phyloP scores from a whole-genome alignment of 257 asterid species.

The Fraxinus cuspidata region DNA sequence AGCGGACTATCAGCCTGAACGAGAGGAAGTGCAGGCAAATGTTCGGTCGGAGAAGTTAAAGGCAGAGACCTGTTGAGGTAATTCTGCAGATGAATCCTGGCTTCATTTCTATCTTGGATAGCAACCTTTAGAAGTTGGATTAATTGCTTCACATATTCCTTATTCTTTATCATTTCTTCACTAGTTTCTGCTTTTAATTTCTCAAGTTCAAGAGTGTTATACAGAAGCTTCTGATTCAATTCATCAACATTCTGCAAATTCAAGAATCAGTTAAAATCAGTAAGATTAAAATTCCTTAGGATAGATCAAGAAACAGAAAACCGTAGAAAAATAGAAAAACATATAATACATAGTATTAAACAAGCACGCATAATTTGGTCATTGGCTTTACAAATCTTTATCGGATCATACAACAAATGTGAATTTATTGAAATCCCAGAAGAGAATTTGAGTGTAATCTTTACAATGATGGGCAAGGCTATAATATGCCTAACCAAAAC shows the following conservation, averaged over 20 bases:
- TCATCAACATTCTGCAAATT: slow-evolving; percentile 40
- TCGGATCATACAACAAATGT: background rate
- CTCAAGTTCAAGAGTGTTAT: slow-evolving; percentile 53
- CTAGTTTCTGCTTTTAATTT: slow-evolving; percentile 41
- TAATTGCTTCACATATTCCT: slow-evolving; percentile 40
- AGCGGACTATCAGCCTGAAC: slow-evolving; percentile 32
- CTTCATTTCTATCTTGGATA: slow-evolving; percentile 58
- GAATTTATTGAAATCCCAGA: background rate
- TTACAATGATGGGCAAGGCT: too few relatives aligned
- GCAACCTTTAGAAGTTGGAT: slow-evolving; percentile 42
- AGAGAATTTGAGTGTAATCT: background rate
- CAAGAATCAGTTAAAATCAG: background rate
- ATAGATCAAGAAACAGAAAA: background rate
- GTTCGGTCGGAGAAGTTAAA: background rate
- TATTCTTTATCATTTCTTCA: slow-evolving; percentile 45
- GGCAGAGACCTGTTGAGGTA: slow-evolving; percentile 36
- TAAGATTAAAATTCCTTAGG: background rate
- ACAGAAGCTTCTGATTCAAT: slow-evolving; percentile 46
- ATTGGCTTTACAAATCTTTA: background rate
- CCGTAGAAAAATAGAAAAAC: too few relatives aligned
- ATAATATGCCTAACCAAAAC: background rate
- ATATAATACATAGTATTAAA: too few relatives aligned
- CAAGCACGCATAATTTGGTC: too few relatives aligned
- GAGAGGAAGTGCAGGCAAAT: slow-evolving; percentile 1
- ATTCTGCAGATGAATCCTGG: slow-evolving; percentile 46